A percentile compares a stretch with the other conserved stretches of the same genome.
Conservation (phyloP, 192 early-diverging fungal genomes). For the Backusella australiensis region DNA sequence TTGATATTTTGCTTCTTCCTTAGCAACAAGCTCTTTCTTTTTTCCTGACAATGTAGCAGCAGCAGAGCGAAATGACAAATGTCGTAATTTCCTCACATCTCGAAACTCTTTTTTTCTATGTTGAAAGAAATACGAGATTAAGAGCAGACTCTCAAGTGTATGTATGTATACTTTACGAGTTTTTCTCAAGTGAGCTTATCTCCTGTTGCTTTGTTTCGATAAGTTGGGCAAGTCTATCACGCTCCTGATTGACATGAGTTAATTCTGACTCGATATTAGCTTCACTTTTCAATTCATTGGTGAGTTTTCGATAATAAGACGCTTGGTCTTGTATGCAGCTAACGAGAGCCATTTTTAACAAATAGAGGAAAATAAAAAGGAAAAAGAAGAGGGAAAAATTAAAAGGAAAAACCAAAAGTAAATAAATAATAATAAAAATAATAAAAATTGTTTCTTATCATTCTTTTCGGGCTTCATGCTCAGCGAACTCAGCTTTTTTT, state of each 20-base stretch:
- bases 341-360: background rate
- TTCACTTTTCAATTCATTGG: background rate
- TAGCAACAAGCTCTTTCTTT: conserved; percentile 26
- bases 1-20: conserved; percentile 32
- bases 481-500: conserved; percentile 2
- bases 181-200: background rate
- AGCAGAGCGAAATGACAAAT: conserved; percentile 26
- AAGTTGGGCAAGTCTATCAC: background rate
- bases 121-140: background rate
- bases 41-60: conserved; percentile 22
- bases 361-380: background rate
- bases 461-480: background rate
- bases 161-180: conserved; percentile 2
- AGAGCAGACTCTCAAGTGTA: background rate
- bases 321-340: conserved; percentile 12
- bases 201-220: conserved; percentile 6
- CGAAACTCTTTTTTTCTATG: conserved; percentile 29
- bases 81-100: conserved; percentile 24
- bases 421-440: background rate
- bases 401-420: background rate
- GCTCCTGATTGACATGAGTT: background rate
- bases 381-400: background rate
- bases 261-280: background rate
- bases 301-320: conserved; percentile 7
- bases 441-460: background rate